Percentiles rank a stretch among this genome's conserved stretches.
phyloP scores from a whole-genome alignment of 2,329 filamentous ascomycete species.

The Penicillium sclerotigenum region DNA sequence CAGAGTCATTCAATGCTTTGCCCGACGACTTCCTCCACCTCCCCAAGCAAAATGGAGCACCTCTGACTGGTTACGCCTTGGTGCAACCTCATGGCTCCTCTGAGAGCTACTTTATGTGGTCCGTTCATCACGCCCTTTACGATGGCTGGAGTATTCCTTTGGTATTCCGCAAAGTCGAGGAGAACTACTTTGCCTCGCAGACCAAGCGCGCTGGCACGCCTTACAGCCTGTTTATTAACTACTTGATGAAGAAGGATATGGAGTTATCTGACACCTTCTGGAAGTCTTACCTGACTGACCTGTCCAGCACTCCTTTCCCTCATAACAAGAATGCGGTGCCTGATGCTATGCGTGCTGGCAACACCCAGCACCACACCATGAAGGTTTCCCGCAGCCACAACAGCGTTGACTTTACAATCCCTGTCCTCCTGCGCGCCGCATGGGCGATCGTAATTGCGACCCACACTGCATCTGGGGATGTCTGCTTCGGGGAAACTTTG shows the following conservation, averaged over 20 bases:
- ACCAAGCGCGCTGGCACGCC: constrained; percentile 15
- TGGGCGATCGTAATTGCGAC: constrained; percentile 53
- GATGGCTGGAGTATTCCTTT: constrained; percentile 48
- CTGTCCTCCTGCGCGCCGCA: constrained; percentile 51
- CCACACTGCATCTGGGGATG: constrained; percentile 48
- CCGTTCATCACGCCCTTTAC: constrained; percentile 53
- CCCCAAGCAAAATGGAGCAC: constrained; percentile 35
- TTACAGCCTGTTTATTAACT: constrained; percentile 33
- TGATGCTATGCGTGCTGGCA: constrained; percentile 25
- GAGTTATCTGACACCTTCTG: constrained; percentile 33
- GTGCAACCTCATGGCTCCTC: constrained; percentile 26
- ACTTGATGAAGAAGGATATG: constrained; percentile 28
- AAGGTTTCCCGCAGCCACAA: constrained; percentile 19
- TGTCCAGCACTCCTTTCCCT: constrained; percentile 31
- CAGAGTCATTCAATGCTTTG: constrained; percentile 27
- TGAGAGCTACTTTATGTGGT: constrained; percentile 46
- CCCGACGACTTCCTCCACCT: constrained; percentile 25
- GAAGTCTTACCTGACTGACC: constrained; percentile 29
- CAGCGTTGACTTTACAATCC: constrained; percentile 40
- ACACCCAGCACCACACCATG: constrained; percentile 24
- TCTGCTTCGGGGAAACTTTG: constrained; percentile 55
- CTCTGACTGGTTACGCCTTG: constrained; percentile 37
- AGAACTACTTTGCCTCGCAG: constrained; percentile 29
- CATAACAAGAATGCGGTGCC: constrained; percentile 22
- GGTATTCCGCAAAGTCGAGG: constrained; percentile 37